Evolutionary conservation across 176 grass and related monocot genomes (phyloP).

Genomic region (Aegilops bicornis): DNA sequence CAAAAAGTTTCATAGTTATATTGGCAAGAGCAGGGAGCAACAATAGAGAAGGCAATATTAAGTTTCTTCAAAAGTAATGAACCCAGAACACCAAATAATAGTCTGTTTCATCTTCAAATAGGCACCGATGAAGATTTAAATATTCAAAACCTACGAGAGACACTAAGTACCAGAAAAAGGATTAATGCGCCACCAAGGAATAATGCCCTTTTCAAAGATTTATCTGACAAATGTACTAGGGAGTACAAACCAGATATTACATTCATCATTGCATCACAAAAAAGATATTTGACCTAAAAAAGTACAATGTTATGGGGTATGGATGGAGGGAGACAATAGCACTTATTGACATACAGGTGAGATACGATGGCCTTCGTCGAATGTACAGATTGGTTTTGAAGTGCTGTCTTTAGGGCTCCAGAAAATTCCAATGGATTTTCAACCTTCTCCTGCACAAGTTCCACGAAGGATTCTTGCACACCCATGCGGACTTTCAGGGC

Average conservation of each 20-base stretch:
- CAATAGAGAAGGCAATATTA: background rate
- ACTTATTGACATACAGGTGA: slow-evolving; percentile 74
- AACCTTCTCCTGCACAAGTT: slow-evolving; percentile 90
- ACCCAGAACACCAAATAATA: background rate
- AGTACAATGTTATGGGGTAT: background rate
- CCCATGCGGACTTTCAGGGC: slow-evolving; percentile 65
- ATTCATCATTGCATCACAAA: background rate
- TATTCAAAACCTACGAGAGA: background rate
- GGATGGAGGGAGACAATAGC: slow-evolving; percentile 2
- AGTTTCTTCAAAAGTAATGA: background rate
- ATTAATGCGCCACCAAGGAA: background rate
- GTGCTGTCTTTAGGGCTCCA: slow-evolving; percentile 66
- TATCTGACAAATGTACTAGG: background rate
- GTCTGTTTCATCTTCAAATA: slow-evolving; percentile 16
- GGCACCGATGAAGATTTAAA: background rate
- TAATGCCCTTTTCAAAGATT: background rate
- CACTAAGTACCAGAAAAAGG: background rate
- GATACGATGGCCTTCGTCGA: slow-evolving; percentile 70
- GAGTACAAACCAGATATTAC: slow-evolving; percentile 3
- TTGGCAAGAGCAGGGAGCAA: background rate
- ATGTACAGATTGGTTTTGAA: slow-evolving; percentile 69
- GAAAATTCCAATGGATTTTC: slow-evolving; percentile 89
- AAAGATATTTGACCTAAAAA: slow-evolving; percentile 3
- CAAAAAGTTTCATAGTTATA: background rate
- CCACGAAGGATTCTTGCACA: slow-evolving; percentile 76